phyloP scores from a whole-genome alignment of 2,329 filamentous ascomycete genomes.

The Trichoderma arundinaceum region DNA sequence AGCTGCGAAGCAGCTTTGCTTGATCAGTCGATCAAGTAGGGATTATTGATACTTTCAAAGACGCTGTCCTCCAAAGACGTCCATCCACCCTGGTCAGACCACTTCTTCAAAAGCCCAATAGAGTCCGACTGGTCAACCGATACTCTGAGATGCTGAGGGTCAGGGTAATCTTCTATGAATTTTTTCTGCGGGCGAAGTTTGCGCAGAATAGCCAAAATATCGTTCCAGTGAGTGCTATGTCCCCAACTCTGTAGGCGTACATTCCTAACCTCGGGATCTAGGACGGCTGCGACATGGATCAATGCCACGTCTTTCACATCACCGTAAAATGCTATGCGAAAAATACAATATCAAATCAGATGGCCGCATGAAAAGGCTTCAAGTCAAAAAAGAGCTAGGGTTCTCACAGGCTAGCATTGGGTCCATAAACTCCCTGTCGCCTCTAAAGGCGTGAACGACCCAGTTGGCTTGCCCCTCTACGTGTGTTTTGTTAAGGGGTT shows the following conservation, averaged over 20 bases:
- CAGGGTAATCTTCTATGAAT: conserved; percentile 31
- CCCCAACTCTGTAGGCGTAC: conserved; percentile 41
- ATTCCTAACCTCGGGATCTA: conserved; percentile 38
- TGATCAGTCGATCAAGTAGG: too few relatives aligned
- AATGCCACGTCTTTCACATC: conserved; percentile 41
- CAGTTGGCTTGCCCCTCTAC: too few relatives aligned
- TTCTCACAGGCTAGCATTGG: too few relatives aligned
- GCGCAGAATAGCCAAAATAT: conserved; percentile 39
- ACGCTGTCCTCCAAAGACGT: background rate
- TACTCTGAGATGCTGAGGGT: background rate
- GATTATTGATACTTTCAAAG: too few relatives aligned
- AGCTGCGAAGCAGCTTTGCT: too few relatives aligned
- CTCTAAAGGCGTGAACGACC: too few relatives aligned
- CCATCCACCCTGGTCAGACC: background rate
- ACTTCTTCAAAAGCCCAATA: background rate
- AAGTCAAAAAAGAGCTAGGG: too few relatives aligned
- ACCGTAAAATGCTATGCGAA: conserved; percentile 16
- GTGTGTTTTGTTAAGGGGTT: too few relatives aligned
- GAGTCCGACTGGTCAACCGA: background rate
- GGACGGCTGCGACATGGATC: conserved; percentile 41
- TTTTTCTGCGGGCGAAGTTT: conserved; percentile 36
- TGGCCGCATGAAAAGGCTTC: too few relatives aligned
- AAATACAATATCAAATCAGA: too few relatives aligned
- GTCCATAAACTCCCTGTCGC: too few relatives aligned
- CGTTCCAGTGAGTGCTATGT: conserved; percentile 39